A percentile compares a stretch with the other conserved stretches of the same genome.
phyloP scores from a whole-genome alignment of 1,284 basidiomycete species.

The Xerocomus alliaceus region DNA sequence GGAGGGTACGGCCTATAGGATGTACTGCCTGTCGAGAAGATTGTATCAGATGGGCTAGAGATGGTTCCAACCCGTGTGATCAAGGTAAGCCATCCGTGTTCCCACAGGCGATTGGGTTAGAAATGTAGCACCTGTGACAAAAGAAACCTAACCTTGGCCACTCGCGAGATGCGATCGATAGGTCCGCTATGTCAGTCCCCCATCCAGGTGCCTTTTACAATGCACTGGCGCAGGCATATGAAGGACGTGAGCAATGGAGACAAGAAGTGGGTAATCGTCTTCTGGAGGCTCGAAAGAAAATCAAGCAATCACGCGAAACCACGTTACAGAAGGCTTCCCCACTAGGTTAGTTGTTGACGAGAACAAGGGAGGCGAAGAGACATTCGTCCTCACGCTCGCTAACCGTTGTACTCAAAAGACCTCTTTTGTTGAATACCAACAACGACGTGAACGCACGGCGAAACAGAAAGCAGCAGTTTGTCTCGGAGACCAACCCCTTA shows the following conservation, averaged over 20 bases:
- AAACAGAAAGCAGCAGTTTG: constrained; percentile 67
- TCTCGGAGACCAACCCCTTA: not conserved
- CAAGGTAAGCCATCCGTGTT: constrained; percentile 51
- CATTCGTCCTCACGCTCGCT: constrained; percentile 37
- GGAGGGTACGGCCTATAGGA: constrained; percentile 80
- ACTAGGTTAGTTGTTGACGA: constrained; percentile 70
- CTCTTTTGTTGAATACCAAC: constrained; percentile 73
- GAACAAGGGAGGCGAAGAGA: constrained; percentile 48
- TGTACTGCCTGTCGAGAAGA: constrained; percentile 41
- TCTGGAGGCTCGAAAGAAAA: constrained; percentile 60
- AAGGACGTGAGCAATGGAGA: constrained; percentile 74
- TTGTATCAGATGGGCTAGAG: constrained; percentile 50
- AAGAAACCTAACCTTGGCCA: constrained; percentile 58
- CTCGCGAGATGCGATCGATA: constrained; percentile 59
- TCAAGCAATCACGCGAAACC: constrained; percentile 53
- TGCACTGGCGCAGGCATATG: constrained; percentile 80
- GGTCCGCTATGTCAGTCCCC: constrained; percentile 76
- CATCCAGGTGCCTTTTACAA: constrained; percentile 95
- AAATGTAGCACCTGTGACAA: constrained; percentile 1
- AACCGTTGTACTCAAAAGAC: constrained; percentile 51
- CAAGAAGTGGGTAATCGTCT: constrained; percentile 63
- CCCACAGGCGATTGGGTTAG: not conserved
- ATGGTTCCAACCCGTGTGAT: constrained; percentile 52
- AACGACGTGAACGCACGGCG: constrained; percentile 69
- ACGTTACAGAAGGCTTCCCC: constrained; percentile 38